A percentile compares a stretch with the other conserved stretches of the same genome.
These are phyloP conservation scores for Nitzschia sp. DNA, from an alignment of 108 stramenopile species.

Conservation along the genomic window DNA sequence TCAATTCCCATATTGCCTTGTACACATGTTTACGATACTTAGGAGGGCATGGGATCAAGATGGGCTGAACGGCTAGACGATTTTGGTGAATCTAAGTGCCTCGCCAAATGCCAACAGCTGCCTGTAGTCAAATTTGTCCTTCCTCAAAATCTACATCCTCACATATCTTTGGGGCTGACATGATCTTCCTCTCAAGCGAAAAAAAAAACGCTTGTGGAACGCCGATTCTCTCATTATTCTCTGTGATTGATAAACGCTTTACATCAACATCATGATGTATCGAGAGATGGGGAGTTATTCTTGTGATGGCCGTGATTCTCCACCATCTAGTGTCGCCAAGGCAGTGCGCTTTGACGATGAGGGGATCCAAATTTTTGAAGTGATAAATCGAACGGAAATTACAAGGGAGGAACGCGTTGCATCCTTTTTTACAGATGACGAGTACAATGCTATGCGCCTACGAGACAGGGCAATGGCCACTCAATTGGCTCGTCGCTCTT, in stretches of 20 bases:
- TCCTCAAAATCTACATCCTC: too few species aligned
- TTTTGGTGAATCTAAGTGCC: not conserved
- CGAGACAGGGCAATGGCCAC: not conserved
- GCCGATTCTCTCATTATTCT: too few species aligned
- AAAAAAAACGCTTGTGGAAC: not conserved
- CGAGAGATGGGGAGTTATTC: not conserved
- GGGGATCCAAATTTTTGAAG: not conserved
- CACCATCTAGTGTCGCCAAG: not conserved
- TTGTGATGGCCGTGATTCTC: not conserved
- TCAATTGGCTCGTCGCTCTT: not conserved
- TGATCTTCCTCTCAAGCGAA: too few species aligned
- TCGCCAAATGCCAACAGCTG: not conserved
- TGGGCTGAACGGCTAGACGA: not conserved
- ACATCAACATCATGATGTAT: not conserved
- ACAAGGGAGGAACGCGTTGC: not conserved
- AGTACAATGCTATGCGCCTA: not conserved
- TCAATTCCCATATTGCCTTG: not conserved
- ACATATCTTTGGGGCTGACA: too few species aligned
- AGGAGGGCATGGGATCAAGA: not conserved
- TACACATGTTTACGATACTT: not conserved
- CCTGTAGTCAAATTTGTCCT: too few species aligned
- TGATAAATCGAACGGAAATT: conserved; percentile 1
- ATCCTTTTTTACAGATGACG: not conserved
- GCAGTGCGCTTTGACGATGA: conserved; percentile 3
- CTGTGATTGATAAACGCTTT: too few species aligned